These are phyloP conservation scores for Penicillium concentricum DNA, from an alignment of 2,329 filamentous ascomycete species.

Conservation along the genomic window DNA sequence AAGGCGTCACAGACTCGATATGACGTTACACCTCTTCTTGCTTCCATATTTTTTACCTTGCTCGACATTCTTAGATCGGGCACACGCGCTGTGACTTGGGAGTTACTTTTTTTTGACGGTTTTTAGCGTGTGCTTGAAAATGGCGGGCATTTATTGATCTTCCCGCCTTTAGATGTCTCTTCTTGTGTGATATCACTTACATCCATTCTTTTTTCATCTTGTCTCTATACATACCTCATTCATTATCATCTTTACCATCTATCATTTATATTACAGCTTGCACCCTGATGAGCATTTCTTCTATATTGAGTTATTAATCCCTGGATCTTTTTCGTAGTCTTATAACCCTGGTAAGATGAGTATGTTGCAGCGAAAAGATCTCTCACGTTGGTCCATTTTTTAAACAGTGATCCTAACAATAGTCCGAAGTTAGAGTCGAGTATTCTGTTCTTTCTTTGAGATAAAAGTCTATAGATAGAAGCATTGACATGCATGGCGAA, in stretches of 20 bases:
- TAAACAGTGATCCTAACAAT: too few relatives aligned
- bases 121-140: slow-evolving; percentile 15
- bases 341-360: too few relatives aligned
- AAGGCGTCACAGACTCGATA: slow-evolving; percentile 1
- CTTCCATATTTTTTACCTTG: background rate
- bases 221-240: slow-evolving; percentile 11
- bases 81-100: background rate
- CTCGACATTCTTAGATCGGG: slow-evolving; percentile 3
- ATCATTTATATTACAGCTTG: slow-evolving; percentile 6
- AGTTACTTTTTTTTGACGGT: slow-evolving; percentile 8
- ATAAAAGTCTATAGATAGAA: background rate
- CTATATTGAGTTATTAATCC: background rate
- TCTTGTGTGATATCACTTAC: slow-evolving; percentile 10
- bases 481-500: background rate
- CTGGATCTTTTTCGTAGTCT: background rate
- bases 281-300: slow-evolving; percentile 1
- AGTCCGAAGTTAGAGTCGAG: background rate
- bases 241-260: slow-evolving; percentile 6
- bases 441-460: background rate
- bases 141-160: slow-evolving; percentile 1
- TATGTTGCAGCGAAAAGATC: too few relatives aligned
- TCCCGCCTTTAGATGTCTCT: slow-evolving; percentile 6
- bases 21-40: slow-evolving; percentile 1
- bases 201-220: slow-evolving; percentile 7
- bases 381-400: background rate